phyloP scores from a whole-genome alignment of 495 filamentous ascomycete genomes.

The Saxispiralis lemnorum region DNA sequence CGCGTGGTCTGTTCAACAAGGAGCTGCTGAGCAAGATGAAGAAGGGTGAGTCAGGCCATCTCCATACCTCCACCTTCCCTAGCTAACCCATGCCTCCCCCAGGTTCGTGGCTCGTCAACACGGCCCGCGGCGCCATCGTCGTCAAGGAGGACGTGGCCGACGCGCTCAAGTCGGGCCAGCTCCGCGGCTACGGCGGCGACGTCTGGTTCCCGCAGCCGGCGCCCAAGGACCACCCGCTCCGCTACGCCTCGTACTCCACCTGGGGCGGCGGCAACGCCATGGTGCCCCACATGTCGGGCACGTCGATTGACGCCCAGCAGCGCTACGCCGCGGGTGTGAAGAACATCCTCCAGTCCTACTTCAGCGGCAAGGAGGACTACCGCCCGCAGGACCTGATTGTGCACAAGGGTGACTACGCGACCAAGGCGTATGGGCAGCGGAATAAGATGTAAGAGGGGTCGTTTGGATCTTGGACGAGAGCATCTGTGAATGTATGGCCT shows the following conservation, averaged over 20 bases:
- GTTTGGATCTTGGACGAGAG: too few relatives aligned
- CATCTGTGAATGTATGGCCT: background rate
- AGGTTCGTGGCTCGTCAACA: slow-evolving; percentile 95
- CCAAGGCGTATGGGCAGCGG: slow-evolving; percentile 83
- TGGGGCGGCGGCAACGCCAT: slow-evolving; percentile 96
- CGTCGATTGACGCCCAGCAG: slow-evolving; percentile 91
- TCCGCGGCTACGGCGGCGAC: slow-evolving; percentile 92
- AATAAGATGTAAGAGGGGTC: background rate
- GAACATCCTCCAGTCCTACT: slow-evolving; percentile 78
- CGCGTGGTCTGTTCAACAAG: slow-evolving; percentile 92
- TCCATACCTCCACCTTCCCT: background rate
- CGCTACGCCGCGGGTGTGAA: slow-evolving; percentile 82
- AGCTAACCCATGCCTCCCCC: background rate
- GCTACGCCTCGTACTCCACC: slow-evolving; percentile 68
- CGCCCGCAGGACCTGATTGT: slow-evolving; percentile 83
- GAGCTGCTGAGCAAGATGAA: slow-evolving; percentile 99
- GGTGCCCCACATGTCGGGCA: slow-evolving; percentile 97
- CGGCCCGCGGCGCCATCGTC: slow-evolving; percentile 93
- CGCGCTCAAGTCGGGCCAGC: slow-evolving; percentile 79
- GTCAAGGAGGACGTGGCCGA: slow-evolving; percentile 98
- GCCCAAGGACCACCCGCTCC: slow-evolving; percentile 83
- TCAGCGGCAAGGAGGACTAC: slow-evolving; percentile 74
- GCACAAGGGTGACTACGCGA: slow-evolving; percentile 79
- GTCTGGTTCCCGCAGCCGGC: slow-evolving; percentile 91
- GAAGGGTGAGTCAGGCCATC: slow-evolving; percentile 40